Evolutionary conservation across 495 filamentous ascomycete genomes (phyloP), one percentile per base, ranked within the genome.

Genomic region (Ramalina peruviana): DNA sequence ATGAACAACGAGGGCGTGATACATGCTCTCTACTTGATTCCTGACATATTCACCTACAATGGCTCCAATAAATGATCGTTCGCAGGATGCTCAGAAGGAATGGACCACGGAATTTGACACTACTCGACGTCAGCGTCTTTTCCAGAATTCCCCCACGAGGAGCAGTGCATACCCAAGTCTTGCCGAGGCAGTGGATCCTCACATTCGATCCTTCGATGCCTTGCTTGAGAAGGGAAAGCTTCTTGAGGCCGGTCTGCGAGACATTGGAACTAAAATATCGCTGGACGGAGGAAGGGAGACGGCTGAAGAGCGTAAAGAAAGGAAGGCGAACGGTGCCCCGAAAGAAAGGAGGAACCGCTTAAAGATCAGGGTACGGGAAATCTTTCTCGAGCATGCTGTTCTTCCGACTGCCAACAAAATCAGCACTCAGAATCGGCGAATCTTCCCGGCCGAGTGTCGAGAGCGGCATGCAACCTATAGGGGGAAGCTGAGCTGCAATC

Each of bases 201-300:
- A 98, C 63, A 80, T 95, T 61, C 80, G 95, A 54, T 90, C 92
- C 9, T 97, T 96, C 79, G 94, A 98, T 71, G 82, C 85, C n/a
- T 69, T 95, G 37, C 88, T 95, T 59, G 80, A 80, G 13, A 69
- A 67, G 58, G 74, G 68, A 54, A 73, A 75, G 55, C 73, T 94
- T 21, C 66, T 98, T 40, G 81, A 86, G 45, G 78, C 81, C 20
- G 87, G 76, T 12, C 57, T 96, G 48, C 76, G 76, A 60, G 92
- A 98, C 59, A 95, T 97, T 60, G 92, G 92, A 49, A 85, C 80
- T 52, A 92, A 88, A 67, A 75, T 75, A 2, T 88, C 86, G 62
- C 73, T 95, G 33, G 88, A 97, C 65, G 87, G 86, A 42, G 78
- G 83, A 43, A 40, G 27, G 26, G 71, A 74, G 52, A 66, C 65